Conservation (phyloP, 2,329 filamentous ascomycete species). For the Colletotrichum acutatum region DNA sequence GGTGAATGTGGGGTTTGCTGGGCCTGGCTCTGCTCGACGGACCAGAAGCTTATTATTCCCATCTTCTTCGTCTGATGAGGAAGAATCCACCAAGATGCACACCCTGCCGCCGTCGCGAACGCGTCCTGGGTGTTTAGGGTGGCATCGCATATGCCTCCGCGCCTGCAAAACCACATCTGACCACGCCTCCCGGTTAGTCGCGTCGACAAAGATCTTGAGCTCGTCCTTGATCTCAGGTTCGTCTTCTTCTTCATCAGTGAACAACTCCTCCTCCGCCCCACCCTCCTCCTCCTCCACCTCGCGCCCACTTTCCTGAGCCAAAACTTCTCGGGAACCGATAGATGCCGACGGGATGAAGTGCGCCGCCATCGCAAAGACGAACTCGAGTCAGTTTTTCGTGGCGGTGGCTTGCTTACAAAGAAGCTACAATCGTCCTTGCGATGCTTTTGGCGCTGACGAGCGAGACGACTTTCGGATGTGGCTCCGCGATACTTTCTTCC, state of each 20-base stretch:
- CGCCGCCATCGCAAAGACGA: background rate
- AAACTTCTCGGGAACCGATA: background rate
- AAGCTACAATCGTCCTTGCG: background rate
- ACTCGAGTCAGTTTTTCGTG: background rate
- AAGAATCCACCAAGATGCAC: background rate
- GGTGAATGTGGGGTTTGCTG: background rate
- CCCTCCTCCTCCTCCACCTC: background rate
- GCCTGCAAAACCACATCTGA: background rate
- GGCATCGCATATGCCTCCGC: conserved; percentile 4
- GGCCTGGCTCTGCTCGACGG: background rate
- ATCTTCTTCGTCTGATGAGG: background rate
- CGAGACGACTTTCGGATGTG: background rate
- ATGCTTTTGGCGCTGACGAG: background rate
- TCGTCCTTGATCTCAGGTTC: background rate
- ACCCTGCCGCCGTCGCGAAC: background rate
- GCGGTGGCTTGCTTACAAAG: background rate
- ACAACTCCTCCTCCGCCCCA: background rate
- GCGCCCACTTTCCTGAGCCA: background rate
- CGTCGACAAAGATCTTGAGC: background rate
- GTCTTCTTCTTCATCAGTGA: background rate
- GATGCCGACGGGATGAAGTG: background rate
- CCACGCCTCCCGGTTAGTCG: background rate
- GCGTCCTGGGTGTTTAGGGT: background rate
- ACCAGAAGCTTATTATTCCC: background rate
- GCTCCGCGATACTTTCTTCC: background rate